These are phyloP conservation scores for Pseudisothecium myosuroides DNA, from an alignment of 225 moss, liverwort and hornwort genomes.

Conservation along the genomic window DNA sequence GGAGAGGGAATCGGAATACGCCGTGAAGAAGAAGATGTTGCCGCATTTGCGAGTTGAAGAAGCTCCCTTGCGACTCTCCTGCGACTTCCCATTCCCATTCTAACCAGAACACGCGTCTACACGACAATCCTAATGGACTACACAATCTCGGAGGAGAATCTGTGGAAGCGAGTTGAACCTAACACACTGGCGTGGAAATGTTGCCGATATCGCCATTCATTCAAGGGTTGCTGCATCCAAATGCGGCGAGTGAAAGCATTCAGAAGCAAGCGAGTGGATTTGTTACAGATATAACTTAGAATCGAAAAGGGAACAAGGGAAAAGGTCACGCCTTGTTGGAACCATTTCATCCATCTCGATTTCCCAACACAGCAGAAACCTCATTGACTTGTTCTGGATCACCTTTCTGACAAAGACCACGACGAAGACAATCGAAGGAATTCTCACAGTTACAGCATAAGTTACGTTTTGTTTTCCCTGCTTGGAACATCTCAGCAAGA, in stretches of 20 bases:
- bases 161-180: background rate
- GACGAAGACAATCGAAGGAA: background rate
- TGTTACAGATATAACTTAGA: background rate
- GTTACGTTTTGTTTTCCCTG: background rate
- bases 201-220: background rate
- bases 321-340: background rate
- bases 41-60: constrained; percentile 14
- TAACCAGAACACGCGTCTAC: background rate
- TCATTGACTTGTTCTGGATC: background rate
- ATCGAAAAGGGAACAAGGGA: background rate
- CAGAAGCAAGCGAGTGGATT: background rate
- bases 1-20: background rate
- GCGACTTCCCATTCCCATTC: constrained; percentile 14
- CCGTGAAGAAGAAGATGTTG: background rate
- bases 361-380: background rate
- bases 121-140: background rate
- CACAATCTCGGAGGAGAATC: background rate
- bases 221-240: background rate
- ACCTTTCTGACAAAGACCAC: background rate
- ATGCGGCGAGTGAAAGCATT: background rate
- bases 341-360: background rate
- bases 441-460: background rate
- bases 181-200: background rate
- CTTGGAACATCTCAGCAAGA: background rate
- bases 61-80: constrained; percentile 10